Conservation (phyloP, 129 eudicot genomes). For the Lactuca saligna region DNA sequence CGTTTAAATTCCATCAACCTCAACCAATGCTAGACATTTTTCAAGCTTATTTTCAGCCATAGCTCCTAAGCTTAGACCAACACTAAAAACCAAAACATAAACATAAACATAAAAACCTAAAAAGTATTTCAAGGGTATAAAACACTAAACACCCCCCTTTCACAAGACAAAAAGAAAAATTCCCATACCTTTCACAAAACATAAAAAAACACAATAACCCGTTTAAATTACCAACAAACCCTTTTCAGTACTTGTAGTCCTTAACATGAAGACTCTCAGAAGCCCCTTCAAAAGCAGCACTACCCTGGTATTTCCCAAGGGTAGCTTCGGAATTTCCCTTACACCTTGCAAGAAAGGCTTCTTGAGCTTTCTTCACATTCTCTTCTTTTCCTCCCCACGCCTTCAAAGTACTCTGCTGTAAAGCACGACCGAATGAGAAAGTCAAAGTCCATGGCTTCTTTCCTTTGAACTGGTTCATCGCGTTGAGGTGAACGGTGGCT, state of each 20-base stretch:
- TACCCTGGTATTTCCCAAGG: slow-evolving; percentile 48
- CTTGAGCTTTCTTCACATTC: slow-evolving; percentile 51
- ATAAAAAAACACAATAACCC: neutral
- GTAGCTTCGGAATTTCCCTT: slow-evolving; percentile 61
- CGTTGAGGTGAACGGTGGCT: slow-evolving; percentile 53
- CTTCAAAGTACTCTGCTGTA: slow-evolving; percentile 57
- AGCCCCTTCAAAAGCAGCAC: slow-evolving; percentile 40
- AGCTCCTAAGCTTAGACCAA: slow-evolving; percentile 16
- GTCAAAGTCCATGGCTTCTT: slow-evolving; percentile 66
- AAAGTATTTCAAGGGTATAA: neutral
- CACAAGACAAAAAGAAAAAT: neutral
- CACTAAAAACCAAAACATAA: neutral
- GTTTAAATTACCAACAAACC: slow-evolving; percentile 1
- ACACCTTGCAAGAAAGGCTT: slow-evolving; percentile 38
- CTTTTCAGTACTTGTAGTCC: slow-evolving; percentile 35
- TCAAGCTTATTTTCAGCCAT: slow-evolving; percentile 30
- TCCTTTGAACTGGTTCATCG: slow-evolving; percentile 54
- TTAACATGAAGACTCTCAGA: slow-evolving; percentile 43
- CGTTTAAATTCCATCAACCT: slow-evolving; percentile 22
- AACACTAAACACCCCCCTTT: neutral
- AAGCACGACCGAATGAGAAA: slow-evolving; percentile 58
- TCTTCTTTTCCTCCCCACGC: slow-evolving; percentile 60
- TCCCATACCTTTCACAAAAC: slow-evolving; percentile 4
- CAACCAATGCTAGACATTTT: slow-evolving; percentile 22
- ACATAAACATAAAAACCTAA: neutral